These are phyloP conservation scores for Scheffersomyces lignicola DNA, from an alignment of 1,139 yeast genomes.

Conservation along the genomic window DNA sequence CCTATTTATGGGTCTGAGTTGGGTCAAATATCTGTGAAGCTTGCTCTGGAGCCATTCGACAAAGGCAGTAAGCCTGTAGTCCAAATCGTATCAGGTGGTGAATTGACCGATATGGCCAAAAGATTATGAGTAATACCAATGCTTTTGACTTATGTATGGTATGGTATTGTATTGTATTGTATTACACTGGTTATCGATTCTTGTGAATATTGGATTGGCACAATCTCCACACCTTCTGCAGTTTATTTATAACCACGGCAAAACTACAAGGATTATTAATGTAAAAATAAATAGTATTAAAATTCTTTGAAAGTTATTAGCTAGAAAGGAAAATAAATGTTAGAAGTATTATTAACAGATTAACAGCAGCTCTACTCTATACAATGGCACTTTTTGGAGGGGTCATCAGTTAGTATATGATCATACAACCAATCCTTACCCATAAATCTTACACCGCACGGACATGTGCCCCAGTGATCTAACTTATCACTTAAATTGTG, in stretches of 20 bases:
- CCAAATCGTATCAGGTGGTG: conserved; percentile 4
- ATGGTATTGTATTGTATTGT: no score
- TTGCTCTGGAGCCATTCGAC: conserved; percentile 15
- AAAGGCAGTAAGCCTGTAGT: conserved; percentile 7
- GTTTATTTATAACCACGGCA: no score
- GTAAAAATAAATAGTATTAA: no score
- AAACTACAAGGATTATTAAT: no score
- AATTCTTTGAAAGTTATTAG: no score
- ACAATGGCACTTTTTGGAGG: conserved; percentile 29
- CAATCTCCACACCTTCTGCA: no score
- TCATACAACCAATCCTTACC: conserved; percentile 59
- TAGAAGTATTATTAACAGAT: no score
- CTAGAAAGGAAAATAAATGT: no score
- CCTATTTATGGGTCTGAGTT: conserved; percentile 51
- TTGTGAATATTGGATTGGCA: no score
- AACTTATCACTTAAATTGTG: conserved; percentile 59
- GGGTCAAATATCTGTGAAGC: conserved; percentile 40
- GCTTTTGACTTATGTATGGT: no score
- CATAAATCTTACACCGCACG: conserved; percentile 52
- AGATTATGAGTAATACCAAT: neutral
- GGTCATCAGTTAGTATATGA: conserved; percentile 47
- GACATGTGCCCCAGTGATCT: conserved; percentile 53
- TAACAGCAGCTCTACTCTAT: no score
- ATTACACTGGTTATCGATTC: no score
- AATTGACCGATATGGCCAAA: conserved; percentile 4